Conservation (phyloP, 2,329 filamentous ascomycete genomes). For the Lasiodiplodia theobromae region DNA sequence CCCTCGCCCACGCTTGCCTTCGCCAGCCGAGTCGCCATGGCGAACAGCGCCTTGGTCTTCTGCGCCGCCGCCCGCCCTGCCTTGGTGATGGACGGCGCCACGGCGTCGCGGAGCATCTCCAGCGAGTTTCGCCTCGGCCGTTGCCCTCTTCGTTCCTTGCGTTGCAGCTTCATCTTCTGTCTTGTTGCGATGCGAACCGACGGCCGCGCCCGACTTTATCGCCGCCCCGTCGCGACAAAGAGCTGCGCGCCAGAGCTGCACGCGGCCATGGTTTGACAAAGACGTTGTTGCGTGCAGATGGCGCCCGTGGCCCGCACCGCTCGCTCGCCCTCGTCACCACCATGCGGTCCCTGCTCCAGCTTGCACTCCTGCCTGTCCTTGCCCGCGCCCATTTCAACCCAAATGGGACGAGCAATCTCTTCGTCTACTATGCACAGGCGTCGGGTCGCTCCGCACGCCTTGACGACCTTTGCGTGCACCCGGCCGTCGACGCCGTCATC, state of each 20-base stretch:
- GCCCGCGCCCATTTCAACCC: background rate
- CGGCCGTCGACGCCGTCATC: slow-evolving; percentile 14
- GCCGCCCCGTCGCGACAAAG: background rate
- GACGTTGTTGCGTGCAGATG: slow-evolving; percentile 4
- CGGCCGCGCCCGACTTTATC: background rate
- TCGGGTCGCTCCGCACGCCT: slow-evolving; percentile 16
- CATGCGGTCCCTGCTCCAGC: slow-evolving; percentile 3
- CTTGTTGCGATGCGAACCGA: background rate
- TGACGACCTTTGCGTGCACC: background rate
- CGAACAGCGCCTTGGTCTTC: slow-evolving; percentile 16
- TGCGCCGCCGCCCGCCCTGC: slow-evolving; percentile 6
- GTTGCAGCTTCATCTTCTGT: background rate
- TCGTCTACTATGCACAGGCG: slow-evolving; percentile 24
- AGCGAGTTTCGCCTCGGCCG: slow-evolving; percentile 16
- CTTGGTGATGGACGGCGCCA: slow-evolving; percentile 21
- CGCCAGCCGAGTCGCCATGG: slow-evolving; percentile 18
- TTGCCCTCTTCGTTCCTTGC: background rate
- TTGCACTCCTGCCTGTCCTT: background rate
- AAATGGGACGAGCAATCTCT: slow-evolving; percentile 5
- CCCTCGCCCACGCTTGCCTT: slow-evolving; percentile 29
- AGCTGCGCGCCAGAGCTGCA: background rate
- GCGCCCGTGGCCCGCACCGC: background rate
- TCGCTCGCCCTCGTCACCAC: background rate
- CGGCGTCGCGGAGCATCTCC: slow-evolving; percentile 12
- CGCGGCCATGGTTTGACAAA: slow-evolving; percentile 11